Base-by-base conservation (phyloP, 2,329 filamentous ascomycete species). In the Colletotrichum tanaceti region DNA sequence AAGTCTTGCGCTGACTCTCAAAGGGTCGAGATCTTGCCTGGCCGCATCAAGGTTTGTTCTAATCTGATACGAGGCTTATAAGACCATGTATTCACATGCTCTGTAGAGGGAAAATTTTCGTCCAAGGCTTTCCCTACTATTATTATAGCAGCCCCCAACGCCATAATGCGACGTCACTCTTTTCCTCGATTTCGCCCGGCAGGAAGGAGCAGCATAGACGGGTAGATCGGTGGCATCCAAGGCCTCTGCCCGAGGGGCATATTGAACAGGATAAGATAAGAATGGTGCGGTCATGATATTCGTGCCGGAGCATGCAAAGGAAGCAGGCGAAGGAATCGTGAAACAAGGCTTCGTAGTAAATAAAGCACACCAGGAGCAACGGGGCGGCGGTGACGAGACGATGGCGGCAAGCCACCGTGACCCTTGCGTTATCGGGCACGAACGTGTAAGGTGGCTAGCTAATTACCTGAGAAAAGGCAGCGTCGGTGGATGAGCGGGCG, bases 371-470 rank as follows among this genome's bases (percentile, higher is more conserved):
- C 22, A 38, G 44, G 55, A 68, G 46, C 24, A 55, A 49, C 38
- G 43, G 35, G 55, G 54, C 49, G 18, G 52, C 7, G 35, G 22
- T 32, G 35, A 65, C n/a, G 52, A 61, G 55, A 50, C 50, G 44
- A 49, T 35, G 61, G 65, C 61, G 47, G 55, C 55, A 65, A 68
- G 65, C 65, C 65, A 57, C 66, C 55, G 35, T 55, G 55, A 61
- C 62, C 62, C 57, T 32, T 65, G 55, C 28, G 24, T 46, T 32
- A 39, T 43, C 43, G 66, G 16, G 62, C 55, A 58, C 57, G 49
- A 60, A 49, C 65, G 1, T n/a, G 57, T 57, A 66, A 50, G 28
- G 7, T 10, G 7, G 28, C 28, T 32, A 32, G 28, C 28, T 32
- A 28, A 7, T 6, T 28, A 32, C 28, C 50, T 47, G 57, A 66